phyloP scores from a whole-genome alignment of 1,284 basidiomycete species.

The Trichosporon ovoides region DNA sequence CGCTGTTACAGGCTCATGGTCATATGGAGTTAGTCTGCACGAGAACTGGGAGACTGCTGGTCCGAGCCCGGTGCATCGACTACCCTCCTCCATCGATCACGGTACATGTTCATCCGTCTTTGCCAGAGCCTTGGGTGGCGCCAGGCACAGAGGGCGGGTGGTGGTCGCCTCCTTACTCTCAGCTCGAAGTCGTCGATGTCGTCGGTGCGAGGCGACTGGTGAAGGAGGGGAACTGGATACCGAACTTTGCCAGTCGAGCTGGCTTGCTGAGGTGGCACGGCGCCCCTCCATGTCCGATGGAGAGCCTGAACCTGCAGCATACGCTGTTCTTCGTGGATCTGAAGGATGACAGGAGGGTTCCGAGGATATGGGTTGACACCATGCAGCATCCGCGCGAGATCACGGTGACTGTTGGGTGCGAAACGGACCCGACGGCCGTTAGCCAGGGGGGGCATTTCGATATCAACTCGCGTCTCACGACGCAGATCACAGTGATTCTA shows the following conservation, averaged over 20 bases:
- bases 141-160: background rate
- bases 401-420: background rate
- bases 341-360: background rate
- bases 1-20: too few relatives aligned
- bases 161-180: background rate
- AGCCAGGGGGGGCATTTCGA: background rate
- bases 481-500: background rate
- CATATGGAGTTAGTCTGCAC: background rate
- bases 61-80: background rate
- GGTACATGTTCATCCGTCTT: background rate
- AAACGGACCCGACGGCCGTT: background rate
- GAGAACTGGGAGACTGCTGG: background rate
- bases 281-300: background rate
- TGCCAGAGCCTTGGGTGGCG: background rate
- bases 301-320: background rate
- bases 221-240: background rate
- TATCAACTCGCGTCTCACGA: background rate
- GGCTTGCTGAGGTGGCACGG: background rate
- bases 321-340: background rate
- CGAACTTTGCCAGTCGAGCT: background rate
- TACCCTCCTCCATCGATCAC: background rate
- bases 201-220: background rate
- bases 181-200: background rate
- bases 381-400: background rate
- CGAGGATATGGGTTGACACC: background rate